Evolutionary conservation across 1,139 yeast species (phyloP), one percentile per base, ranked within the genome.

Genomic region (Kodamaea fungicola): DNA sequence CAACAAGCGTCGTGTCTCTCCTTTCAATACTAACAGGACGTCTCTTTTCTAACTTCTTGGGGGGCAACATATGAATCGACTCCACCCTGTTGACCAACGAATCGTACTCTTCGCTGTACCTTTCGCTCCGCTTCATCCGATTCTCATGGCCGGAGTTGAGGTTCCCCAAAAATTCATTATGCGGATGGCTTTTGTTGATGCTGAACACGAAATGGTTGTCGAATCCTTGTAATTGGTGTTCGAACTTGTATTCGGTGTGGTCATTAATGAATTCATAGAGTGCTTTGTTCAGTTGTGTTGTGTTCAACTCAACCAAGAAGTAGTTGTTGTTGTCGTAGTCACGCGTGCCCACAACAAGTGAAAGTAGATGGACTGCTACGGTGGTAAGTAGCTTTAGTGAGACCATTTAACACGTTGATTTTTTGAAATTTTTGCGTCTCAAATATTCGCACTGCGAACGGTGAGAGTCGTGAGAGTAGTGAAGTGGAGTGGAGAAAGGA

Each of bases 201-300:
- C 88, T 80, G 49, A 83, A 80, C 8, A 83, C 84, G 53, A 71
- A 78, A 52, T 78, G 81, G 41, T 77, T 66, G 26, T 76, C 80
- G 28, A 78, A 57, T 0, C 82, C 84, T 24, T 78, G 62, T 2
- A 78, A 75, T 33, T 63, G 72, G 54, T 82, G 84, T 52, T 83
- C 89, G 51, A 63, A 83, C 8, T 45, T 42, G 47, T 60, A 69
- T 7, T 50, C 50, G 8, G 30, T n/a, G 54, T 72, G 64, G n/a
- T 48, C 39, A 1, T 49, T 28, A 4, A 67, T 58, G 45, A 74
- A 70, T 12, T 51, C 52, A 8, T 49, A 49, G 22, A 67, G 57
- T 9, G 69, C 62, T 33, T 44, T 41, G 34, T 44, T 55, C 28
- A 61, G 49, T 8, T 24, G 26, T 25, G 59, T 41, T 4, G 73